Conservation (phyloP, 2,329 filamentous ascomycete genomes). For the Cyclaneusma minus region DNA sequence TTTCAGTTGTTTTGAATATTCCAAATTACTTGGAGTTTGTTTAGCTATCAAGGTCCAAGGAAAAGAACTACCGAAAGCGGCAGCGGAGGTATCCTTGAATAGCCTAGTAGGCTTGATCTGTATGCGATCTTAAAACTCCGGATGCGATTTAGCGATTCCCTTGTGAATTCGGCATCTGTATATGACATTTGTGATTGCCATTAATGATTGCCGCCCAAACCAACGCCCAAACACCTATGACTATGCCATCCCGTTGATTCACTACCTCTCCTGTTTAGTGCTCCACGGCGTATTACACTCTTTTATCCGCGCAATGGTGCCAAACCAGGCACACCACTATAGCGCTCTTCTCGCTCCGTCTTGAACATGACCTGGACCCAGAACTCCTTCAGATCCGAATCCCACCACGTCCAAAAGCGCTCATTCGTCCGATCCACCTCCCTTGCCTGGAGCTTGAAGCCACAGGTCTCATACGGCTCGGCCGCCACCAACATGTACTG, state of each 20-base stretch:
- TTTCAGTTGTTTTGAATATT: no score
- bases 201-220: slow-evolving; percentile 1
- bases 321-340: slow-evolving; percentile 47
- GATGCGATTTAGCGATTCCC: no score
- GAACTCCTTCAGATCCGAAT: slow-evolving; percentile 90
- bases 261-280: background rate
- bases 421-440: slow-evolving; percentile 86
- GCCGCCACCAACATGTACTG: slow-evolving; percentile 93
- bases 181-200: no score
- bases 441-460: slow-evolving; percentile 85
- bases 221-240: background rate
- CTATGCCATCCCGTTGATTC: slow-evolving; percentile 7
- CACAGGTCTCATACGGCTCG: slow-evolving; percentile 95
- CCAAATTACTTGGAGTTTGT: no score
- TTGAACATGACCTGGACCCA: slow-evolving; percentile 98
- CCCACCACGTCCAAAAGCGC: slow-evolving; percentile 87
- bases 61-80: no score
- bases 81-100: no score
- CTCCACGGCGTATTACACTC: slow-evolving; percentile 17
- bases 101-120: no score
- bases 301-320: slow-evolving; percentile 32
- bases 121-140: no score
- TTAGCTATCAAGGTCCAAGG: no score
- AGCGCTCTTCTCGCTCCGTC: slow-evolving; percentile 92
- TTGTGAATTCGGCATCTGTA: no score